Base-by-base conservation (phyloP, 2,329 filamentous ascomycete genomes). In the Claviceps sp. region DNA sequence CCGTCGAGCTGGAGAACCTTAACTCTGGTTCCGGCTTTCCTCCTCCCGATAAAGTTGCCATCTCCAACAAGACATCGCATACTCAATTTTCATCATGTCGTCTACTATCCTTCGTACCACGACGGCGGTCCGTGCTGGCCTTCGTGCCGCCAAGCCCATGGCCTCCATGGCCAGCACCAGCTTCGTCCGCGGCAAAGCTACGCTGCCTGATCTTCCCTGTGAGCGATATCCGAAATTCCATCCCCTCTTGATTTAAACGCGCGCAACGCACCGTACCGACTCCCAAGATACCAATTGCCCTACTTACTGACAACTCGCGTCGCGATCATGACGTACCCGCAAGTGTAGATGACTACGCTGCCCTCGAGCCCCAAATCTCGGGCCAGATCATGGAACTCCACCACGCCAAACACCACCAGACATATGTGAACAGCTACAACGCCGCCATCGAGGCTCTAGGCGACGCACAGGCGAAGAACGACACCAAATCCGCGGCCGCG, bases 351-450 rank as follows among this genome's bases (percentile, higher is more conserved):
- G 93, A 96, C 77, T 98, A 96, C 70, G 88, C 85, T 66, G 93
- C 90, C 50, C 89, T 98, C 62, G 93, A 98, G 74, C 81, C 81
- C 49, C 65, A 76, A 64, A 82, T 95, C 73, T 90, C 85, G 48
- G 85, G 86, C 68, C 82, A 93, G 73, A 95, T 95, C 75, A 95
- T 95, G 90, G 87, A 95, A 74, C 81, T 95, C 46, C 90, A 95
- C 77, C 87, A 95, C 80, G 84, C 80, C 73, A 91, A 89, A 72
- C 89, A 95, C 78, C 90, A 95, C 76, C 83, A 91, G 71, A 90
- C 89, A 64, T 95, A 95, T 69, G 88, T 95, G 61, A 93, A 83
- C 70, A 85, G 84, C 68, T 87, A 87, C 75, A 95, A 95, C 75
- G 77, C 83, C 55, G 84, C 87, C 53, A 73, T 81, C 59, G 82